Evolutionary conservation across 768 basidiomycete genomes (phyloP), one percentile per base, ranked within the genome.

Genomic region (Mycena chlorophos): DNA sequence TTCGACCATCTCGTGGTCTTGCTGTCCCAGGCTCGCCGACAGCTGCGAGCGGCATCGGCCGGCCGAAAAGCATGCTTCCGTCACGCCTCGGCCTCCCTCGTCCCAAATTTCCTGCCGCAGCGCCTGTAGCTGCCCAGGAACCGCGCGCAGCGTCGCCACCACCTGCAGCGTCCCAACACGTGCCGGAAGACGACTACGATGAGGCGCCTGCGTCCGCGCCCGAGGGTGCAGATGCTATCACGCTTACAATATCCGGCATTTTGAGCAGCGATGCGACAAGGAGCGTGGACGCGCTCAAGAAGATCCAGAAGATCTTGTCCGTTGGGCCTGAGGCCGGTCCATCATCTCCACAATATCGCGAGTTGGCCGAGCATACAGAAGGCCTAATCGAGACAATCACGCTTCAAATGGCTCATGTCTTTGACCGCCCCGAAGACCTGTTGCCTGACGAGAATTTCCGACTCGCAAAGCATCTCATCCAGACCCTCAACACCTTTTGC

Each of bases 391-490:
- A 95, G 67, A 93, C 92, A 1, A 87, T 99, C 64, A 89, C 91
- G 3, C 77, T 91, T 23, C 90, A 95, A 66, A 92, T 96, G 91
- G 83, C 89, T 10, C 90, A 93, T 68, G 86, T 94, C 19, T 98
- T 98, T 67, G 91, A 94, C 49, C 82, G 83, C 45, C 86, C 86
- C 2, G 85, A 89, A 26, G 85, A 91, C 51, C 74, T 95, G 34
- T 71, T 84, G 22, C 74, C 83, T 14, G 85, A 87, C 17, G 87
- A 89, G 59, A 92, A 93, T 65, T 94, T 97, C 74, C 84, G 97
- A 37, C 78, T 99, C 8, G 93, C 95, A 45, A 99, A 99, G 71
- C 97, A 98, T 70, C 83, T 98, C 51, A 96, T 98, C 59, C 95
- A 98, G 70, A 95, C 95, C 0, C 82, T 98, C 26, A 94, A 95